Evolutionary conservation across 1,284 basidiomycete genomes (phyloP).

Genomic region (Puccinia novopanici): DNA sequence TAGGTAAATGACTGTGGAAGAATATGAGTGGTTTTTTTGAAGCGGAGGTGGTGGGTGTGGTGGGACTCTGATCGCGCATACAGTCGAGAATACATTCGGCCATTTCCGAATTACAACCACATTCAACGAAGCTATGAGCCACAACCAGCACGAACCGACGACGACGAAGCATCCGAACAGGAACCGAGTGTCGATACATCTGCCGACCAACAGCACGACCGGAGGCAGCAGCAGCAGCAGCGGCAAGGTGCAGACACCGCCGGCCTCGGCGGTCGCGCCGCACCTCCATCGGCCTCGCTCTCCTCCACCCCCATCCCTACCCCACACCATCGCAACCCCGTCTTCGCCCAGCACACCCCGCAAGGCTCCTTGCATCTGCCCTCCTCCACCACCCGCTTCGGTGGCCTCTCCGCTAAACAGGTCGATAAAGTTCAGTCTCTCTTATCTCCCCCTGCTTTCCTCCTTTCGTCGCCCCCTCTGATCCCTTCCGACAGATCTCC

Average conservation of each 20-base stretch:
- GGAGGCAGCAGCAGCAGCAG: background rate
- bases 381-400: constrained; percentile 38
- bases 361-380: background rate
- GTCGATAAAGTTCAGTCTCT: constrained; percentile 30
- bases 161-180: background rate
- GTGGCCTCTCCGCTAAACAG: constrained; percentile 47
- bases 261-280: background rate
- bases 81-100: no score
- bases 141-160: background rate
- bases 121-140: background rate
- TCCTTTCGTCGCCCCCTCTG: background rate
- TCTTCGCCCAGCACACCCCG: constrained; percentile 38
- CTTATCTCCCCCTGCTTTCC: background rate
- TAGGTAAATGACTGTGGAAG: no score
- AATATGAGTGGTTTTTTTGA: no score
- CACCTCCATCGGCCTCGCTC: constrained; percentile 25
- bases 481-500: constrained; percentile 15
- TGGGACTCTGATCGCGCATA: no score
- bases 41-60: no score
- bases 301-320: constrained; percentile 28
- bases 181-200: constrained; percentile 10
- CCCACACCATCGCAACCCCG: constrained; percentile 26
- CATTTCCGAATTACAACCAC: no score
- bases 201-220: background rate
- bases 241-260: background rate